phyloP scores from a whole-genome alignment of 495 filamentous ascomycete species.

The Antarctomyces pellizariae region DNA sequence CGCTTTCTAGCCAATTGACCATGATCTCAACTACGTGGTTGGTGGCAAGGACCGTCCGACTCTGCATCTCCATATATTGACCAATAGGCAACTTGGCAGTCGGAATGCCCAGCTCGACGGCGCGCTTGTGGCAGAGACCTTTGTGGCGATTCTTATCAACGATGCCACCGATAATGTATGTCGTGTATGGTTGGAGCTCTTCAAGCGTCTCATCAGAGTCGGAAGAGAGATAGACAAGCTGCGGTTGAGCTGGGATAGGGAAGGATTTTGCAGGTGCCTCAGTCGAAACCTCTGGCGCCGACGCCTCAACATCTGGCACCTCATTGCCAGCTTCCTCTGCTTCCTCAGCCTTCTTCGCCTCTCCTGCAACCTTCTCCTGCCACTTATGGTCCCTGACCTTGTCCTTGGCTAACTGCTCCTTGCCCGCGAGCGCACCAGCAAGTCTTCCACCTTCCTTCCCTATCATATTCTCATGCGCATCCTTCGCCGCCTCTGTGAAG shows the following conservation, averaged over 20 bases:
- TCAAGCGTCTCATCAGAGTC: slow-evolving; percentile 67
- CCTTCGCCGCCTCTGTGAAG: slow-evolving; percentile 36
- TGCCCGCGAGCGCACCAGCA: slow-evolving; percentile 5
- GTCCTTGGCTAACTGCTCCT: slow-evolving; percentile 1
- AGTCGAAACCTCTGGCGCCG: background rate
- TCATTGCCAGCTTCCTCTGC: background rate
- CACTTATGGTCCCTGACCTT: too few species aligned
- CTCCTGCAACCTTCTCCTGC: background rate
- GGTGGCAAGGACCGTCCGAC: slow-evolving; percentile 60
- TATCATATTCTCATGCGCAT: slow-evolving; percentile 20
- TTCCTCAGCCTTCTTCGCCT: background rate
- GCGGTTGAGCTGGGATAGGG: slow-evolving; percentile 1
- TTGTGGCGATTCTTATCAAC: slow-evolving; percentile 95
- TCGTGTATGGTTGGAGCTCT: slow-evolving; percentile 57
- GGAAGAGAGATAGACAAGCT: slow-evolving; percentile 63
- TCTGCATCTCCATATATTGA: slow-evolving; percentile 73
- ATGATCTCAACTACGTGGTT: slow-evolving; percentile 97
- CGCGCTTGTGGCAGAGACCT: slow-evolving; percentile 70
- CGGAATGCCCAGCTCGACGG: slow-evolving; percentile 45
- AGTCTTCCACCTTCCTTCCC: slow-evolving; percentile 7
- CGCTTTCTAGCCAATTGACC: slow-evolving; percentile 66
- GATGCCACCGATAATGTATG: slow-evolving; percentile 82
- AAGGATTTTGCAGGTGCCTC: too few species aligned
- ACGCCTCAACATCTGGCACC: background rate
- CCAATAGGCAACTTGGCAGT: slow-evolving; percentile 86